A percentile compares a stretch with the other conserved stretches of the same genome.
These are phyloP conservation scores for Poronia punctata DNA, from an alignment of 495 filamentous ascomycete genomes.

Conservation along the genomic window DNA sequence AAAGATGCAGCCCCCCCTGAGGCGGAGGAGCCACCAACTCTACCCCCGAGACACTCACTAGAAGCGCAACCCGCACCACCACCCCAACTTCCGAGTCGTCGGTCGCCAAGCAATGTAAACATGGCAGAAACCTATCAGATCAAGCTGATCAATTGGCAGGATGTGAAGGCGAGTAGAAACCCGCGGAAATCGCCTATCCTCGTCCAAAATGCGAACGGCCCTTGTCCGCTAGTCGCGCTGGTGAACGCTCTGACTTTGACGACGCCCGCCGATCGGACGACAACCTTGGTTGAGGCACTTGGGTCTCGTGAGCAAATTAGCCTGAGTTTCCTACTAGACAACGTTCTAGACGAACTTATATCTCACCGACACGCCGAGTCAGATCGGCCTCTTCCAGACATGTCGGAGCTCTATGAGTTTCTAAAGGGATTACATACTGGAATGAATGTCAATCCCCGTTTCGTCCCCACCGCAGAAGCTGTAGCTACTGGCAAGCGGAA, in stretches of 20 bases:
- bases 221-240: slow-evolving; percentile 86
- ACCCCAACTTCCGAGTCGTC: slow-evolving; percentile 29
- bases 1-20: slow-evolving; percentile 10
- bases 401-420: slow-evolving; percentile 79
- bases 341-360: slow-evolving; percentile 85
- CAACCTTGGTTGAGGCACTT: slow-evolving; percentile 69
- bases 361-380: slow-evolving; percentile 45
- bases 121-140: slow-evolving; percentile 43
- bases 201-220: slow-evolving; percentile 88
- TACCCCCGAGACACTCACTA: slow-evolving; percentile 30
- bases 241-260: slow-evolving; percentile 87
- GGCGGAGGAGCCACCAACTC: slow-evolving; percentile 21
- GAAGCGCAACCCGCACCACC: slow-evolving; percentile 25
- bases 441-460: slow-evolving; percentile 96
- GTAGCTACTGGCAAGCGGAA: slow-evolving; percentile 37
- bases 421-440: slow-evolving; percentile 86
- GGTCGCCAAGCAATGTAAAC: slow-evolving; percentile 18
- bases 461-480: slow-evolving; percentile 46
- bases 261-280: slow-evolving; percentile 52
- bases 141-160: slow-evolving; percentile 41
- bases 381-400: slow-evolving; percentile 61
- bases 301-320: slow-evolving; percentile 79
- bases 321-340: slow-evolving; percentile 74
- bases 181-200: slow-evolving; percentile 63
- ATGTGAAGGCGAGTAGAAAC: slow-evolving; percentile 31